A percentile compares a stretch with the other conserved stretches of the same genome.
These are phyloP conservation scores for Hyaloscypha finlandica DNA, from an alignment of 495 filamentous ascomycete genomes.

Conservation along the genomic window DNA sequence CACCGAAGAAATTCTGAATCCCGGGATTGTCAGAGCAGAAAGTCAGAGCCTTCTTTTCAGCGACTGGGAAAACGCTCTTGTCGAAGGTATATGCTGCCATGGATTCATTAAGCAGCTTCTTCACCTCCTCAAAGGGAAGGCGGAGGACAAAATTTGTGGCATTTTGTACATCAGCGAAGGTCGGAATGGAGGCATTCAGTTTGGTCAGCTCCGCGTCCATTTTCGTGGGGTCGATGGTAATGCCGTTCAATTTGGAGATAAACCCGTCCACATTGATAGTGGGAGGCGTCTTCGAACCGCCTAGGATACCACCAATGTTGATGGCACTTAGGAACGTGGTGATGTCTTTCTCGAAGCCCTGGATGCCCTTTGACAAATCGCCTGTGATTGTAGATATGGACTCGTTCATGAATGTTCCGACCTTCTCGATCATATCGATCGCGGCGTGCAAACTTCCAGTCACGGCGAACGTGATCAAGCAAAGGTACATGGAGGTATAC, in stretches of 20 bases:
- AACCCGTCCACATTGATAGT: conserved; percentile 58
- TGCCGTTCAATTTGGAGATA: conserved; percentile 64
- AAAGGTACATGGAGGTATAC: conserved; percentile 84
- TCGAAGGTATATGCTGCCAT: conserved; percentile 77
- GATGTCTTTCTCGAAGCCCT: conserved; percentile 59
- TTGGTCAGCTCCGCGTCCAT: conserved; percentile 64
- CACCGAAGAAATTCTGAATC: conserved; percentile 85
- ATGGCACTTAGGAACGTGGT: conserved; percentile 55
- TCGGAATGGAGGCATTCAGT: conserved; percentile 77
- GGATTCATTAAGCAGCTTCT: conserved; percentile 65
- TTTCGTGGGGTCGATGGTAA: conserved; percentile 64
- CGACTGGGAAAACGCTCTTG: conserved; percentile 72
- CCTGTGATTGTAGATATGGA: conserved; percentile 65
- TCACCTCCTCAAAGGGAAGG: conserved; percentile 75
- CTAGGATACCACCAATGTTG: conserved; percentile 37
- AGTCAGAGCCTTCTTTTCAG: conserved; percentile 73
- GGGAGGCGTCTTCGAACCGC: conserved; percentile 44
- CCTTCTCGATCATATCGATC: conserved; percentile 67
- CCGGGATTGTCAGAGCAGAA: conserved; percentile 87
- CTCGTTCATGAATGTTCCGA: conserved; percentile 70
- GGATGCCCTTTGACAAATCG: conserved; percentile 57
- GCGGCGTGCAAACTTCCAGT: conserved; percentile 73
- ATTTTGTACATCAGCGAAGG: conserved; percentile 79
- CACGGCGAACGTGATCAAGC: conserved; percentile 79
- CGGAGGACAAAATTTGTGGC: conserved; percentile 70